These are phyloP conservation scores for Lagenaria siceraria DNA, from an alignment of 306 rosid genomes.

Conservation along the genomic window DNA sequence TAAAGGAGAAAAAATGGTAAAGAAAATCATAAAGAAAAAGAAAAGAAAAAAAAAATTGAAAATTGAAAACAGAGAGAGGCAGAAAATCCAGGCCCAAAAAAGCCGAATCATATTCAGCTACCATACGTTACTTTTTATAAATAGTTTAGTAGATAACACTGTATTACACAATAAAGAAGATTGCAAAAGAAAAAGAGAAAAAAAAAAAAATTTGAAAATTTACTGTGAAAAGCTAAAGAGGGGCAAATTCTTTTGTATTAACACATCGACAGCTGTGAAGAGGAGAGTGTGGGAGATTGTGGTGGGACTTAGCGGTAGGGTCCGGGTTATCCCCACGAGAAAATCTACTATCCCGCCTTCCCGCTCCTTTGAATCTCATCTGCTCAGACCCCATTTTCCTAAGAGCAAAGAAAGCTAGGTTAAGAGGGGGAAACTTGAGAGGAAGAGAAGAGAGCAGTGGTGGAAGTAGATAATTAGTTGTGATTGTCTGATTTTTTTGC, in stretches of 20 bases:
- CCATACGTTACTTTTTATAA: not conserved
- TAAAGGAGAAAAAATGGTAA: not conserved
- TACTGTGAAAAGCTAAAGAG: not conserved
- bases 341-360: constrained; percentile 39
- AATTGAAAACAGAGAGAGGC: not conserved
- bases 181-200: not conserved
- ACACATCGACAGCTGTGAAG: constrained; percentile 18
- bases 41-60: not conserved
- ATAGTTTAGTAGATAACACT: not conserved
- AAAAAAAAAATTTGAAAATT: not conserved
- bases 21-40: not conserved
- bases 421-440: constrained; percentile 9
- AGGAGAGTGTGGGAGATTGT: constrained; percentile 7
- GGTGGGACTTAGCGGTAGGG: constrained; percentile 38
- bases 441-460: not conserved
- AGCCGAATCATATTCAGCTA: not conserved
- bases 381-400: constrained; percentile 6
- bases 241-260: not conserved
- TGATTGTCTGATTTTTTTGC: not conserved
- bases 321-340: constrained; percentile 42
- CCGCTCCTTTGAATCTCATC: constrained; percentile 42
- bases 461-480: not conserved
- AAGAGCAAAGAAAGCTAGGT: constrained; percentile 10
- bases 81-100: not conserved
- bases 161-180: not conserved